These are phyloP conservation scores for Naganishia onofrii DNA, from an alignment of 768 basidiomycete species.

Conservation along the genomic window DNA sequence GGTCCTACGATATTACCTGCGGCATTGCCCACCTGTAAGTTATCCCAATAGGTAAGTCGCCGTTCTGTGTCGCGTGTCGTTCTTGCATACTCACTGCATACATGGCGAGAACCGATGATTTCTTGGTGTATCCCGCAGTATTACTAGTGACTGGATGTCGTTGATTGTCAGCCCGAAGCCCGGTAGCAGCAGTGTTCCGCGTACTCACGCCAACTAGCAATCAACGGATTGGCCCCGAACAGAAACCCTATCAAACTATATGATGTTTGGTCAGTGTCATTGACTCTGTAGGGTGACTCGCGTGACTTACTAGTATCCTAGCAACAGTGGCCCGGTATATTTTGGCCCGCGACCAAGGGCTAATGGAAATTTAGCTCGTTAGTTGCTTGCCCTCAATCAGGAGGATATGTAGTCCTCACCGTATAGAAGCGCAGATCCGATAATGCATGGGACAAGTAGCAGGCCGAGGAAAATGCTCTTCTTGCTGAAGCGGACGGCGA, in stretches of 20 bases:
- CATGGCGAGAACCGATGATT: slow-evolving; percentile 54
- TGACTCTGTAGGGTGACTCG: too few species aligned
- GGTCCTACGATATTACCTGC: slow-evolving; percentile 49
- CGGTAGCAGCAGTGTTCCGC: not conserved
- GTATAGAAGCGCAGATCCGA: slow-evolving; percentile 44
- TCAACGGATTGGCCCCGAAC: slow-evolving; percentile 45
- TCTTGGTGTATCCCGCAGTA: slow-evolving; percentile 46
- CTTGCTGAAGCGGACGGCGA: slow-evolving; percentile 37
- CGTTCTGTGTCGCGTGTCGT: not conserved
- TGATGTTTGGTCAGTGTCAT: not conserved
- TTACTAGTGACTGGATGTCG: slow-evolving; percentile 22
- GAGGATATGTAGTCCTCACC: slow-evolving; percentile 39
- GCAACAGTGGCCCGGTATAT: slow-evolving; percentile 36
- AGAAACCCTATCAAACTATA: slow-evolving; percentile 42
- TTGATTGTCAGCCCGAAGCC: not conserved
- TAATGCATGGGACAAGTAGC: slow-evolving; percentile 38
- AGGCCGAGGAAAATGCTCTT: slow-evolving; percentile 40
- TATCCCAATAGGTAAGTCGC: not conserved
- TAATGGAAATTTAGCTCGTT: not conserved
- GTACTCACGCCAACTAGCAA: slow-evolving; percentile 9
- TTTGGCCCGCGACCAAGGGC: slow-evolving; percentile 25
- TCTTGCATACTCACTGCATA: slow-evolving; percentile 49
- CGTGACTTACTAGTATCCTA: slow-evolving; percentile 44
- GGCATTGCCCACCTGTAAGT: slow-evolving; percentile 23
- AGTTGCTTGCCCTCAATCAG: not conserved